Conservation (phyloP, 2,329 filamentous ascomycete genomes). For the Exophiala spinifera region DNA sequence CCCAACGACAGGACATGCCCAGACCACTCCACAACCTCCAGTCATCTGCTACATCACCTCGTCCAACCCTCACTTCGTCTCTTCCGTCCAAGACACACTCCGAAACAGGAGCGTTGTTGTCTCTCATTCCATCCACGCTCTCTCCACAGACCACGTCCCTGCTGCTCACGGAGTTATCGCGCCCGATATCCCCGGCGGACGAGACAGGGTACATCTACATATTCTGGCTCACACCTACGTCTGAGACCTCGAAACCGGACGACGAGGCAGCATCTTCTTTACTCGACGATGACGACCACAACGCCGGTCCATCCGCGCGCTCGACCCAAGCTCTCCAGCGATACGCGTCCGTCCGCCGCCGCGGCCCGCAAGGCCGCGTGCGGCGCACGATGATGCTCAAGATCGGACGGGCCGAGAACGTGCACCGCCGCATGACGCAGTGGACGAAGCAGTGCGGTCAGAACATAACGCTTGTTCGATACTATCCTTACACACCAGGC, state of each 20-base stretch:
- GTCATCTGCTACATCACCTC: too few relatives aligned
- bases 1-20: constrained; percentile 5
- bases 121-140: constrained; percentile 66
- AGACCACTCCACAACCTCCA: background rate
- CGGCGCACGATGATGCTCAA: constrained; percentile 64
- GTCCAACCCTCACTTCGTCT: too few relatives aligned
- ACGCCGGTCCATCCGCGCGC: constrained; percentile 25
- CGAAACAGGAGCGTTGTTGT: constrained; percentile 51
- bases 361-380: constrained; percentile 27
- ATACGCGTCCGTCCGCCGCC: constrained; percentile 27
- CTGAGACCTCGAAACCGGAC: constrained; percentile 53
- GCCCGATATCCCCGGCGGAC: constrained; percentile 68
- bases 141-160: constrained; percentile 66
- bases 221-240: constrained; percentile 84
- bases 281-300: constrained; percentile 38
- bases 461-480: constrained; percentile 80
- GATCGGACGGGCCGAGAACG: constrained; percentile 70
- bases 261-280: constrained; percentile 60
- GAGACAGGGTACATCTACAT: constrained; percentile 96
- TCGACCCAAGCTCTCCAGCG: constrained; percentile 40
- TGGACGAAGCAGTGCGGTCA: constrained; percentile 94
- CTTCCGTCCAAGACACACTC: constrained; percentile 28
- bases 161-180: constrained; percentile 73
- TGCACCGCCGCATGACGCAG: constrained; percentile 85
- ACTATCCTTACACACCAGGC: constrained; percentile 78